Base-by-base conservation (phyloP, 2,329 filamentous ascomycete species). In the Rhynchosporium agropyri region DNA sequence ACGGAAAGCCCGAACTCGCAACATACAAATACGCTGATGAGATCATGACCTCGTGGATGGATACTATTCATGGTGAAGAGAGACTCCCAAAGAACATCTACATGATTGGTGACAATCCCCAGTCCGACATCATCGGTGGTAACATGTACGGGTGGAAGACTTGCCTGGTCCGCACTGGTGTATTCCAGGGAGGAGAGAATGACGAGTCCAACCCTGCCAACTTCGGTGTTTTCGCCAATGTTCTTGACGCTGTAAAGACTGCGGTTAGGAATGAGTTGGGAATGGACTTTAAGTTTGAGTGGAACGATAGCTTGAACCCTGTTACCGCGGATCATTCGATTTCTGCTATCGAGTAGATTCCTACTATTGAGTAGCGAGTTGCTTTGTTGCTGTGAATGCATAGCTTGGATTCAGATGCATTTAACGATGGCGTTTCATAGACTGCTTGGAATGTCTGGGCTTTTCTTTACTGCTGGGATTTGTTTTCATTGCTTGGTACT, bases 81-180 rank as follows among this genome's bases (percentile, higher is more conserved):
- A 80, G 78, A 64, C 79, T 90, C 48, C 87, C 88, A 3, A 75
- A 84, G 74, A 89, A 90, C 77, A 81, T 90, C 75, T 91, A 91
- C 81, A 91, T 91, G 88, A 79, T 91, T 61, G 88, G 88, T 68
- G 88, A 91, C 77, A 91, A 90, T 79, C 88, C 88, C 6, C 85
- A 86, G 31, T 89, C 86, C 31, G 88, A 91, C 74, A 90, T 91
- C 71, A 81, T 89, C 67, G 89, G 89, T 66, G 89, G 89, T 65
- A 92, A 92, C 81, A 89, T 88, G 83, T 91, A 92, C 76, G 88
- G 88, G 64, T 92, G 89, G 89, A 92, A 92, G 78, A 91, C 89
- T 3, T 91, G 89, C 73, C 78, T 92, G 60, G 89, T 92, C 62
- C 85, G 89, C 73, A 92, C 89, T 0, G 89, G 89, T 77, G 89